phyloP scores from a whole-genome alignment of 2,329 filamentous ascomycete species.

The Fusarium sp. region DNA sequence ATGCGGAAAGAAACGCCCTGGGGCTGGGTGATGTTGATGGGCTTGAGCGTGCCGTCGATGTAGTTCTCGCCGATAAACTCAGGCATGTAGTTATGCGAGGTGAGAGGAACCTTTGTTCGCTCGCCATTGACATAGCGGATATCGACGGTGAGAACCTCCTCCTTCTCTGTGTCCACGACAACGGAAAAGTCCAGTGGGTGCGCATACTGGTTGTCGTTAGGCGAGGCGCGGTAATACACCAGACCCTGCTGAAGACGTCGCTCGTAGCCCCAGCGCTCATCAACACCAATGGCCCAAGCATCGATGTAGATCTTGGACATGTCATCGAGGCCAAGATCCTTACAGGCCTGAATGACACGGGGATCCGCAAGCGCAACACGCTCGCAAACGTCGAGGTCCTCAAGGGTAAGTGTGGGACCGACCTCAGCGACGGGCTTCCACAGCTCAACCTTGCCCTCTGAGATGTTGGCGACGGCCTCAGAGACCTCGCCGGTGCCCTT shows the following conservation, averaged over 20 bases:
- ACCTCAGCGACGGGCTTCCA: conserved; percentile 63
- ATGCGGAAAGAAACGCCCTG: conserved; percentile 62
- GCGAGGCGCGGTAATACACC: conserved; percentile 82
- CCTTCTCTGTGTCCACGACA: conserved; percentile 61
- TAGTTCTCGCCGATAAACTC: conserved; percentile 55
- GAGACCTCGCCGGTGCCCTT: conserved; percentile 56
- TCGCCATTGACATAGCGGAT: conserved; percentile 60
- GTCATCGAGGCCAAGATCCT: conserved; percentile 79
- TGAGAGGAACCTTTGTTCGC: conserved; percentile 59
- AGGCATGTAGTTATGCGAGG: conserved; percentile 57
- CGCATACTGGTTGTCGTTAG: conserved; percentile 75
- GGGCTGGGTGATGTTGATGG: conserved; percentile 58
- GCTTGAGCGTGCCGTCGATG: conserved; percentile 53
- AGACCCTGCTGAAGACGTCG: conserved; percentile 83
- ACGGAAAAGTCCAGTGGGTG: conserved; percentile 67
- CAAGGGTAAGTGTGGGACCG: conserved; percentile 75
- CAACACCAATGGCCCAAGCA: conserved; percentile 87
- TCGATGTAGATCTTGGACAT: conserved; percentile 90
- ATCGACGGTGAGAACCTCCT: conserved; percentile 62
- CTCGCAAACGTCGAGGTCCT: conserved; percentile 83
- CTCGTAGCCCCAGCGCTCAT: conserved; percentile 79
- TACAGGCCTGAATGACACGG: conserved; percentile 82
- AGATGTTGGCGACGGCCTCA: conserved; percentile 67
- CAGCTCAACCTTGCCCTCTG: conserved; percentile 57
- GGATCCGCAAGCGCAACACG: conserved; percentile 75